These are phyloP conservation scores for Candida jianshihensis DNA, from an alignment of 805 yeast species.

Conservation along the genomic window DNA sequence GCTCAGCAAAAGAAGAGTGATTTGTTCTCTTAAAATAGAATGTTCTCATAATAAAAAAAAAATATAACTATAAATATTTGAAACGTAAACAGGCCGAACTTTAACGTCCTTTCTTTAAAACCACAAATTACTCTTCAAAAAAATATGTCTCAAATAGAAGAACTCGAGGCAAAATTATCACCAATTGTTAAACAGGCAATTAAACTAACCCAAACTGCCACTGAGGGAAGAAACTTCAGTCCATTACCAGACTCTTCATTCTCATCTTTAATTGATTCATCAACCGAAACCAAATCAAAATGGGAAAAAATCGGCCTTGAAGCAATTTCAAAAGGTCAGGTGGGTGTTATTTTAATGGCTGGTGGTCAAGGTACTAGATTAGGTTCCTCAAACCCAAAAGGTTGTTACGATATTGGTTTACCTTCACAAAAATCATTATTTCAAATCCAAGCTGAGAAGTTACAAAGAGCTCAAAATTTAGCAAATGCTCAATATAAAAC, in stretches of 20 bases:
- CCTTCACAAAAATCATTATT: conserved; percentile 82
- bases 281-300: conserved; percentile 13
- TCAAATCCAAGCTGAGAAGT: conserved; percentile 88
- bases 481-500: conserved; percentile 31
- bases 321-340: conserved; percentile 64
- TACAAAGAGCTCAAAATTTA: conserved; percentile 53
- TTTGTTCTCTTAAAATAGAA: neutral
- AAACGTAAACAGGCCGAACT: neutral
- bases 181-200: conserved; percentile 34
- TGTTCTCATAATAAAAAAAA: neutral
- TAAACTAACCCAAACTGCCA: conserved; percentile 24
- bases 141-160: conserved; percentile 1
- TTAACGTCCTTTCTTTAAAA: neutral
- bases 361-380: conserved; percentile 98
- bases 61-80: neutral
- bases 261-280: conserved; percentile 34
- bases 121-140: neutral
- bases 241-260: conserved; percentile 48
- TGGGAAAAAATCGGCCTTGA: conserved; percentile 46
- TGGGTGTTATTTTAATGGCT: conserved; percentile 89
- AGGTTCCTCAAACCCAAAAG: conserved; percentile 88
- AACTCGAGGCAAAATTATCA: conserved; percentile 17
- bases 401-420: conserved; percentile 81
- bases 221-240: conserved; percentile 26
- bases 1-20: neutral